Evolutionary conservation across 1,139 yeast species (phyloP).

Genomic region (Geotrichum carabidarum): DNA sequence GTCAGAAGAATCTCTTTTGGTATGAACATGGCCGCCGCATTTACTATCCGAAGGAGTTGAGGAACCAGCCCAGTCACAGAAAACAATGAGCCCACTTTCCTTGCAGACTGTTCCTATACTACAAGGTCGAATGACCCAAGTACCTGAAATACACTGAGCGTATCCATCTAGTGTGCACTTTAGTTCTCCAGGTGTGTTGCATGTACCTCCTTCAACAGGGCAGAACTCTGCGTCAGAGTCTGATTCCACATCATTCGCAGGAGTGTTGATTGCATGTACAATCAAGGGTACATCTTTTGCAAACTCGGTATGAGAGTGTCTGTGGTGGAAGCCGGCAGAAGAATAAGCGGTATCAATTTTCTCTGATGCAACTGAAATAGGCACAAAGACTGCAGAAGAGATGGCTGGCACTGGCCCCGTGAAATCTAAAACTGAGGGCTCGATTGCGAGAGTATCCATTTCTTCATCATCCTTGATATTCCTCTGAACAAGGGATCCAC

Average conservation of each 20-base stretch:
- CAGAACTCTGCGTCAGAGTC: background rate
- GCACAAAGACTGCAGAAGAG: too few relatives aligned
- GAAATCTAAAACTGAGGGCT: too few relatives aligned
- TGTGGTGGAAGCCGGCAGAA: too few relatives aligned
- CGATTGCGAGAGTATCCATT: too few relatives aligned
- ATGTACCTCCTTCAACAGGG: slow-evolving; percentile 20
- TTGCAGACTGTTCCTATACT: slow-evolving; percentile 52
- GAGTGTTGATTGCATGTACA: too few relatives aligned
- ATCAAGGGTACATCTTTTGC: too few relatives aligned
- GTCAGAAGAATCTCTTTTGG: background rate
- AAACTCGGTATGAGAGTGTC: too few relatives aligned
- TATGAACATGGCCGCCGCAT: slow-evolving; percentile 9
- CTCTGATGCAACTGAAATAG: too few relatives aligned
- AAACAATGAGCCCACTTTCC: slow-evolving; percentile 15
- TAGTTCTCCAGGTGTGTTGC: slow-evolving; percentile 44
- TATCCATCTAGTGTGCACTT: slow-evolving; percentile 47
- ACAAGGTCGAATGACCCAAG: slow-evolving; percentile 49
- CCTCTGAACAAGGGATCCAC: too few relatives aligned
- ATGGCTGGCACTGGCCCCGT: too few relatives aligned
- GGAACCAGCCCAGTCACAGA: slow-evolving; percentile 20
- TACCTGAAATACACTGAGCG: slow-evolving; percentile 48
- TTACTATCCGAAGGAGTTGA: background rate
- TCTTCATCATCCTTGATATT: too few relatives aligned
- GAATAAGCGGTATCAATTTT: too few relatives aligned
- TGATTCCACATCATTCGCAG: background rate